Evolutionary conservation across 129 eudicot genomes (phyloP), one percentile per base, ranked within the genome.

Genomic region (Dittrichia graveolens): DNA sequence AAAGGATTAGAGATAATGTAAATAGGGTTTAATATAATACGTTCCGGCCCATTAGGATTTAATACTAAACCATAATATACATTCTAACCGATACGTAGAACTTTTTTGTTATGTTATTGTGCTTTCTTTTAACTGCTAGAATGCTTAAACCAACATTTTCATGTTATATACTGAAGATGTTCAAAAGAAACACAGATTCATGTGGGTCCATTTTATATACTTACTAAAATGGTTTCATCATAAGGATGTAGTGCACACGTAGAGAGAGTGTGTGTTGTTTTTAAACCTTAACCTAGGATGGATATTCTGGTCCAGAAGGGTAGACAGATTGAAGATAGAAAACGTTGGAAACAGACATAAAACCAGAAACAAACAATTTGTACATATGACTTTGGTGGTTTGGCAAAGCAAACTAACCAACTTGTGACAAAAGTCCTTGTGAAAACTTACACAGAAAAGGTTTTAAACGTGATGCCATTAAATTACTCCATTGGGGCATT

Each of bases 401-500:
- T 72, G 62, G 73, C 58, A 72, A 72, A 40, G 48, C 56, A 73
- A 72, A 54, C 61, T 38, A 45, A 71, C 61, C 45, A 45, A 71
- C 18, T 76, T 42, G 65, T 77, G 73, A 65, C 65, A 75, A 42
- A 65, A 53, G 65, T 50, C 56, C 47, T 69, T 61, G 57, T 77
- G 71, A 77, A 69, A 77, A 69, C 76, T 69, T 69, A 42, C 81
- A 69, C 34, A 56, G 9, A 72, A 45, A 72, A 38, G 83, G 83
- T 72, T 72, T 56, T 11, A 79, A 65, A 72, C 74, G 78, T 65
- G 71, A 80, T 73, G 70, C 76, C 67, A 61, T 74, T 71, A 34
- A 73, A 50, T 80, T 80, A 49, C 83, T 75, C 13, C 52, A 60
- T 57, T 67, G 63, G 83, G 72, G 67, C 52, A 62, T 74, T 80